Base-by-base conservation (phyloP, 345 rosid species). In the Syzygium aqueum region DNA sequence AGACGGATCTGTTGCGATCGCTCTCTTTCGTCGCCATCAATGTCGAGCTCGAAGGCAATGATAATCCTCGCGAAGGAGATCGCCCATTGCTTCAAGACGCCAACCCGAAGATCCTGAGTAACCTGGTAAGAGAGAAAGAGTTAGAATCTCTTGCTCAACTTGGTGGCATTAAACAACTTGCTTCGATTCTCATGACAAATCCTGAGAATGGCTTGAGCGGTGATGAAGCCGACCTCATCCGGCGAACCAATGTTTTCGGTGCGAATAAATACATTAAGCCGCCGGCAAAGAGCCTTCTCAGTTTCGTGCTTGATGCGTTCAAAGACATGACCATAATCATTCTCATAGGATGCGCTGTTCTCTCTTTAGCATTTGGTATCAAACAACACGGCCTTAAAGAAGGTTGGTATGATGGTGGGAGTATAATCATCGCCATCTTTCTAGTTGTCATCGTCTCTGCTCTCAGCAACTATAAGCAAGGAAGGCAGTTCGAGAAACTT, bases 361-460 rank as follows among this genome's bases (percentile, higher is more conserved):
- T 95, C 54, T 93, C 98, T 52, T 92, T 96, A 19, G 95, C 89
- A 4, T 95, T 93, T 6, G 97, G 95, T 11, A 93, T 94, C 86
- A 93, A 93, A 85, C 92, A 92, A 57, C 86, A 95, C 19, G 98
- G 97, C 17, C 15, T 88, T 5, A 91, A 90, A 85, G 95, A 93
- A 80, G 96, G 96, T 3, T 96, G 98, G 96, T 93, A 94, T 19
- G 97, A 95, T 43, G 96, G 97, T 14, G 97, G 94, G 51, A 93
- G 95, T 91, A 93, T 94, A 28, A 89, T 93, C 84, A 92, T 94
- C 0, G 94, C 97, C 1, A 92, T 94, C 13, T 92, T 96, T 53
- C 90, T 94, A 4, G 94, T 92, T 40, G 91, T 95, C 43, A 89
- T 90, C 1, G 92, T 94, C 85, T 93, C 97, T 4, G 93, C 96